These are phyloP conservation scores for Phytopythium boreale DNA, from an alignment of 352 stramenopile species.

Conservation along the genomic window DNA sequence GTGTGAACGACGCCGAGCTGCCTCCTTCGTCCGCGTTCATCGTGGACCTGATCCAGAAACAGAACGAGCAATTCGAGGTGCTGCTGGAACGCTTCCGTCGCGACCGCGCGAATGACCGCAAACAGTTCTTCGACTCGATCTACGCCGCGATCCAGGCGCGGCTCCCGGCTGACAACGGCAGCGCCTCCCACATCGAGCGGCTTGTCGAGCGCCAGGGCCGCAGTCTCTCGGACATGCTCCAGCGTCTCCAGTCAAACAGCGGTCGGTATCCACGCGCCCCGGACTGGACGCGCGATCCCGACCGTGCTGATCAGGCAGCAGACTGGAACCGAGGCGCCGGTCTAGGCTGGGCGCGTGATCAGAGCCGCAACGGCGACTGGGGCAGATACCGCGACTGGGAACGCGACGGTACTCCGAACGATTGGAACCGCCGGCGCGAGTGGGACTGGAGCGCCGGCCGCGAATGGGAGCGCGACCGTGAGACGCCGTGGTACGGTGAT, in stretches of 20 bases:
- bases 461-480: not conserved
- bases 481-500: not conserved
- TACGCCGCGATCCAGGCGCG: constrained; percentile 31
- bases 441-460: not conserved
- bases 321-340: not conserved
- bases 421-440: not conserved
- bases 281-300: not conserved
- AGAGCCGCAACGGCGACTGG: not conserved
- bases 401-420: not conserved
- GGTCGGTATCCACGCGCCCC: not conserved
- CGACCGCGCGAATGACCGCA: constrained; percentile 26
- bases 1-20: not conserved
- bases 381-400: not conserved
- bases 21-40: constrained; percentile 26
- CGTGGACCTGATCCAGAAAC: constrained; percentile 33
- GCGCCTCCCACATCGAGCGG: constrained; percentile 32
- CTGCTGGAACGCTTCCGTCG: constrained; percentile 41
- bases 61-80: constrained; percentile 28
- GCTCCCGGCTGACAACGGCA: constrained; percentile 26
- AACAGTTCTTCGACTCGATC: constrained; percentile 34
- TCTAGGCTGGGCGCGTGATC: not conserved
- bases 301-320: not conserved
- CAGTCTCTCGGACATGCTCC: constrained; percentile 31
- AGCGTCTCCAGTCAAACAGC: constrained; percentile 18
- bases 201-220: constrained; percentile 32